Base-by-base conservation (phyloP, 352 stramenopile species). In the Globisporangium takayamanum region DNA sequence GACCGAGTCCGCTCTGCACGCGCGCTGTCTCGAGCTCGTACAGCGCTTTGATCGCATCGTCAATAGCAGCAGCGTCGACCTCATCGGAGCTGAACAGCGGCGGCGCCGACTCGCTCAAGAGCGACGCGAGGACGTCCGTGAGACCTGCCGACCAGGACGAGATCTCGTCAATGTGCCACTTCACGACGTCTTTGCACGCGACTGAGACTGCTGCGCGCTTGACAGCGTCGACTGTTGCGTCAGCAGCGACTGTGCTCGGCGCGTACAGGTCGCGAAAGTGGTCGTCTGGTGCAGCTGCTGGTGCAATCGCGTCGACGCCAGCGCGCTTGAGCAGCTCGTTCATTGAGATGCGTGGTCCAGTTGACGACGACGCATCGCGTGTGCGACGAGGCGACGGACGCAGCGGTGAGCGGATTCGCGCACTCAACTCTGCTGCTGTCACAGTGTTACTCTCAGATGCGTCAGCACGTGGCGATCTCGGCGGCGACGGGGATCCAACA, bases 1-100 rank as follows among this genome's bases (percentile, higher is more conserved):
- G 75, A 52, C 66, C 87, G 63, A 72, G 83, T 2, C 69, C 79
- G 41, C 76, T 84, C 39, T 74, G 75, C 42, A 85, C 81, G 51
- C 74, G 69, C 12, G 73, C 60, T 30, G 60, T 68, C 54, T 89
- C 80, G 10, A 72, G 70, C 15, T 57, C 57, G 59, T 78, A 71
- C 53, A 93, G 50, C 37, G 73, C 62, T 16, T 72, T 66, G 52
- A 91, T 76, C 2, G 63, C 63, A 53, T 70, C 64, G 36, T 73
- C 66, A 8, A 78, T n/a, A 22, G 64, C 64, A 28, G 63, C 63
- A 53, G 70, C 65, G 33, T 72, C 64, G 5, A 75, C 18, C 20
- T 64, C 66, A 14, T 72, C 70, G 3, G 69, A 60, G 26, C 57
- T 70, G 56, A 84, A 88, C n/a, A 79, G 57, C 50, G 61, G 48